phyloP scores from a whole-genome alignment of 139 green algal genomes.

The Spirogloea muscicola region DNA sequence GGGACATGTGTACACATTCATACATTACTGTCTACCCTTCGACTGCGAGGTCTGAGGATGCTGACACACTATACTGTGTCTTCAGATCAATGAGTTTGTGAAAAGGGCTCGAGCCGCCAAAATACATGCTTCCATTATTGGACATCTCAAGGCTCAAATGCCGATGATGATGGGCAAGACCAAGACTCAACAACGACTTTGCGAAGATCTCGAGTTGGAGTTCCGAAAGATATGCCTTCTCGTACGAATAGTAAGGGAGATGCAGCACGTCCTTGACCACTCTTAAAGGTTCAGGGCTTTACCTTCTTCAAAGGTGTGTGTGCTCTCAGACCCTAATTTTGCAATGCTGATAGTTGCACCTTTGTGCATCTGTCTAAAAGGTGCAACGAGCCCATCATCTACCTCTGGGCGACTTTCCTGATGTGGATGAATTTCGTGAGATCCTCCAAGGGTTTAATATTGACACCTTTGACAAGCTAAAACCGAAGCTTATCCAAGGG shows the following conservation, averaged over 20 bases:
- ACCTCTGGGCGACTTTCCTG: slow-evolving; percentile 83
- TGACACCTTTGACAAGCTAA: slow-evolving; percentile 52
- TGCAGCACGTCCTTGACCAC: too few relatives aligned
- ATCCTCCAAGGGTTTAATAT: slow-evolving; percentile 79
- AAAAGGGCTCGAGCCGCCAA: slow-evolving; percentile 84
- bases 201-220: slow-evolving; percentile 70
- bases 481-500: slow-evolving; percentile 48
- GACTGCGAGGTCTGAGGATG: too few relatives aligned
- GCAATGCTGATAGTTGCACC: too few relatives aligned
- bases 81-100: slow-evolving; percentile 97
- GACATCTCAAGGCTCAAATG: slow-evolving; percentile 78
- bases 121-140: slow-evolving; percentile 90
- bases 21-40: too few relatives aligned
- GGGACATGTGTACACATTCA: too few relatives aligned
- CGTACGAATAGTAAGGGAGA: too few relatives aligned
- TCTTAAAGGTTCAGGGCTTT: too few relatives aligned
- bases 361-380: too few relatives aligned
- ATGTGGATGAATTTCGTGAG: slow-evolving; percentile 74
- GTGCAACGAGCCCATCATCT: slow-evolving; percentile 83
- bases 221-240: slow-evolving; percentile 80
- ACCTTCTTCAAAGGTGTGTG: too few relatives aligned
- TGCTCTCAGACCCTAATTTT: too few relatives aligned
- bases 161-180: slow-evolving; percentile 83
- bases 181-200: slow-evolving; percentile 74
- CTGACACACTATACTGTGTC: too few relatives aligned